A percentile compares a stretch with the other conserved stretches of the same genome.
These are phyloP conservation scores for Fusarium beomiforme DNA, from an alignment of 2,329 filamentous ascomycete species.

Conservation along the genomic window DNA sequence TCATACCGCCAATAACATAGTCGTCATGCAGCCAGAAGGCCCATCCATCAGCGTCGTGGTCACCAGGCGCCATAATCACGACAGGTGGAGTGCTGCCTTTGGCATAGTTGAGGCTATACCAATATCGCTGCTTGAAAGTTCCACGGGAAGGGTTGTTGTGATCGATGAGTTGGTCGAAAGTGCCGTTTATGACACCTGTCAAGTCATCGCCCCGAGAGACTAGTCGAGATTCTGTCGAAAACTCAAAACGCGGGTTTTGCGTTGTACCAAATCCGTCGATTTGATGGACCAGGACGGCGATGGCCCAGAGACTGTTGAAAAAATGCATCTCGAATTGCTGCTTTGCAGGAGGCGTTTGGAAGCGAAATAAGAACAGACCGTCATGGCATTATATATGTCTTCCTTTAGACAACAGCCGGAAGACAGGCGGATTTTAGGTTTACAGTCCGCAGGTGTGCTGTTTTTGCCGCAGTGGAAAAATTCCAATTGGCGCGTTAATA, in stretches of 20 bases:
- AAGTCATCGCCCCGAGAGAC: not conserved
- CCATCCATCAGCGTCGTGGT: not conserved
- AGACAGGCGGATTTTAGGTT: no score
- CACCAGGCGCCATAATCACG: not conserved
- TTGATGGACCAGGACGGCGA: not conserved
- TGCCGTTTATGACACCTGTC: not conserved
- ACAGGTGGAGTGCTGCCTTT: not conserved
- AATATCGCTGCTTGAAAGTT: not conserved
- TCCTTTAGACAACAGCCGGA: no score
- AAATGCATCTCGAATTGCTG: not conserved
- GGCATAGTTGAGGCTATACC: not conserved
- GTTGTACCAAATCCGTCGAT: no score
- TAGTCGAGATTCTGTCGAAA: not conserved
- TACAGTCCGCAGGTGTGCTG: no score
- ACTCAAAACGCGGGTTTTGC: not conserved
- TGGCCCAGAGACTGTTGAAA: not conserved
- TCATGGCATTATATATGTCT: no score
- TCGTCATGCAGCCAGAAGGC: not conserved
- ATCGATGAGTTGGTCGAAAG: not conserved
- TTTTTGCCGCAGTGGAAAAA: no score
- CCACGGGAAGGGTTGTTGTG: not conserved
- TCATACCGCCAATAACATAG: not conserved
- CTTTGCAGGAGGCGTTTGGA: not conserved
- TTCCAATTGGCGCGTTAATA: no score
- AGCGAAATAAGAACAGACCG: no score